Percentiles rank a stretch among this genome's conserved stretches.
Evolutionary conservation across 2,329 filamentous ascomycete species (phyloP).

Genomic region (Leptographium flavum): DNA sequence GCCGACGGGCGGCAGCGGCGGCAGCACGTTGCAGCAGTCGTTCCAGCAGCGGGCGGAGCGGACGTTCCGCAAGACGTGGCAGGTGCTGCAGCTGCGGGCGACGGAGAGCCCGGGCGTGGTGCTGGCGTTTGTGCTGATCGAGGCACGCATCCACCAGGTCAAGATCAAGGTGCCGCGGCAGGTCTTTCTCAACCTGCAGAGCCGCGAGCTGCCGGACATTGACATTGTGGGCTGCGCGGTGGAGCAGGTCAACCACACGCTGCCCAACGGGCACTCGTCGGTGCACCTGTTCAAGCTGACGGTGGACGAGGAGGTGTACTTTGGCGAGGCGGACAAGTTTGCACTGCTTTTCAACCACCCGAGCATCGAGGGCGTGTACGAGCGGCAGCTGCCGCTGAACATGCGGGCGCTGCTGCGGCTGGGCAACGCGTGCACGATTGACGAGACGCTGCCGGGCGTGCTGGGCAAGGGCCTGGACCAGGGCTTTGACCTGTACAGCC

Average conservation of each 20-base stretch:
- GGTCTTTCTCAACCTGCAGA: constrained; percentile 84
- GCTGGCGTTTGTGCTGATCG: constrained; percentile 79
- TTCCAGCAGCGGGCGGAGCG: constrained; percentile 89
- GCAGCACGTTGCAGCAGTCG: constrained; percentile 49
- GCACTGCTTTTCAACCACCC: constrained; percentile 75
- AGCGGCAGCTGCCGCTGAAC: constrained; percentile 78
- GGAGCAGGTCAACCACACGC: constrained; percentile 82
- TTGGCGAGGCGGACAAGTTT: constrained; percentile 72
- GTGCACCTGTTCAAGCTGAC: constrained; percentile 89
- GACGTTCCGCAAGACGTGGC: constrained; percentile 87
- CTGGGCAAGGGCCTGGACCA: constrained; percentile 85
- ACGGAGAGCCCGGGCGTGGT: constrained; percentile 80
- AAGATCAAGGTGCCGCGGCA: constrained; percentile 82
- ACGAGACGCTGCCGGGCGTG: constrained; percentile 78
- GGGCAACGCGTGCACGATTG: constrained; percentile 84
- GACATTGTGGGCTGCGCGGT: constrained; percentile 75
- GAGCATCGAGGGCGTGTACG: constrained; percentile 94
- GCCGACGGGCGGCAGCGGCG: constrained; percentile 31
- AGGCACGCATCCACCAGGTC: constrained; percentile 75
- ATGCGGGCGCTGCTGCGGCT: constrained; percentile 78
- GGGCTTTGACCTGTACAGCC: constrained; percentile 72
- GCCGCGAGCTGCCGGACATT: constrained; percentile 74
- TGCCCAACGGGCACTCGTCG: constrained; percentile 90
- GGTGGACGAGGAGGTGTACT: constrained; percentile 76
- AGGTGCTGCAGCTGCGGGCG: constrained; percentile 73